Percentiles rank a stretch among this genome's conserved stretches.
These are phyloP conservation scores for Dimargaris verticillata DNA, from an alignment of 192 early-diverging fungal species.

Conservation along the genomic window DNA sequence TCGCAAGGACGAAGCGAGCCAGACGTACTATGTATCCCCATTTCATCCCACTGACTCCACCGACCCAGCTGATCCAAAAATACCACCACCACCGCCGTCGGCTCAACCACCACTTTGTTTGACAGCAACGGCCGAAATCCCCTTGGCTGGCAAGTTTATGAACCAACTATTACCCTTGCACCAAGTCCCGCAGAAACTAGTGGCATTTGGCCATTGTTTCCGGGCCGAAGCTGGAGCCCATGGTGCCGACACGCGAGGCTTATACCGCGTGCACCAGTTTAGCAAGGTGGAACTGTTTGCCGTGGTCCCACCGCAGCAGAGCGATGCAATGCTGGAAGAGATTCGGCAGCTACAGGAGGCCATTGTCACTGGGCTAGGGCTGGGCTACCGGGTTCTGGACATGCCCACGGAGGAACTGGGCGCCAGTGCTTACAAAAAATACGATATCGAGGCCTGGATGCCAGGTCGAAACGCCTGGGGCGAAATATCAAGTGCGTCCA, in stretches of 20 bases:
- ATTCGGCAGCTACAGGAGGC: conserved; percentile 54
- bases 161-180: conserved; percentile 37
- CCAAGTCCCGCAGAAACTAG: conserved; percentile 55
- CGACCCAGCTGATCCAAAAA: neutral
- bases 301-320: conserved; percentile 40
- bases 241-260: conserved; percentile 65
- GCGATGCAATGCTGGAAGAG: conserved; percentile 50
- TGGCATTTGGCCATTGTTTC: conserved; percentile 74
- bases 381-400: conserved; percentile 61
- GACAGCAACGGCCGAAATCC: conserved; percentile 82
- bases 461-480: conserved; percentile 69
- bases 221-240: conserved; percentile 77
- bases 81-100: conserved; percentile 12
- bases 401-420: conserved; percentile 91
- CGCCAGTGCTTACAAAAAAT: conserved; percentile 77
- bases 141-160: conserved; percentile 70
- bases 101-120: conserved; percentile 42
- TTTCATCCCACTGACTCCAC: conserved; percentile 20
- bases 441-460: conserved; percentile 97
- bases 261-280: conserved; percentile 91
- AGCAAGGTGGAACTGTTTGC: conserved; percentile 86
- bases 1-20: conserved; percentile 54
- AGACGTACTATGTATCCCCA: conserved; percentile 59
- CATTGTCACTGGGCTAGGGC: conserved; percentile 59
- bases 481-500: conserved; percentile 78